Evolutionary conservation across 2,329 filamentous ascomycete genomes (phyloP), one percentile per base, ranked within the genome.

Genomic region (Aspergillus chevalieri): DNA sequence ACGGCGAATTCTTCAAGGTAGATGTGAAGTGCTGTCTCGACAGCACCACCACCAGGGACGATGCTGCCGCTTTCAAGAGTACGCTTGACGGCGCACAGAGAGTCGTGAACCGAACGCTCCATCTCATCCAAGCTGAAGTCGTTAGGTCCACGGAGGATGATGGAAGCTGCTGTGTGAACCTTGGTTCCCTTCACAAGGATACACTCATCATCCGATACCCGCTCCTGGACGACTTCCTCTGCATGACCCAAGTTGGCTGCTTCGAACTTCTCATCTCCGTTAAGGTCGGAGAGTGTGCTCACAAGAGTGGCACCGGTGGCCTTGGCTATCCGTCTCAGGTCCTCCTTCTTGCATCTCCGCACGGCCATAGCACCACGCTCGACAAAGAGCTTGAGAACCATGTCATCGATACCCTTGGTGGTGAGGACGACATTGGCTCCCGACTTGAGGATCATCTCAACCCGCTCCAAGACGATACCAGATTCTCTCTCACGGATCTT

Each of bases 1-100:
- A 93, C 92, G 47, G 93, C 93, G 72, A 95, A 98, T 74, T 98
- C 93, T 76, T 98, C 93, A 30, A 98, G 82, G 75, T 97, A 98
- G 68, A 98, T 98, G 77, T 97, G 93, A 57, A 98, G 82, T 44
- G 93, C 93, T n/a, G 93, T 97, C 78, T 98, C 93, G 19, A 96
- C 92, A 41, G 93, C 93, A 66, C 92, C 93, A 58, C 93, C 93
- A 58, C 93, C 93, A 14, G 93, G 93, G 36, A 98, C 93, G 58
- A 98, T 94, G 73, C 88, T 91, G 64, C 93, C 93, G 65, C 89
- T 95, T 76, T 98, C 93, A 6, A 98, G 79, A 3, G 93, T 96
- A 61, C 93, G 84, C 84, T 98, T 98, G 57, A 98, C 91, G 43
- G 93, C 93, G 59, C 89, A 96, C 43, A 98, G 80, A 12, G 92